Conservation (phyloP, 139 green algal genomes). For the Desmodesmus armatus region DNA sequence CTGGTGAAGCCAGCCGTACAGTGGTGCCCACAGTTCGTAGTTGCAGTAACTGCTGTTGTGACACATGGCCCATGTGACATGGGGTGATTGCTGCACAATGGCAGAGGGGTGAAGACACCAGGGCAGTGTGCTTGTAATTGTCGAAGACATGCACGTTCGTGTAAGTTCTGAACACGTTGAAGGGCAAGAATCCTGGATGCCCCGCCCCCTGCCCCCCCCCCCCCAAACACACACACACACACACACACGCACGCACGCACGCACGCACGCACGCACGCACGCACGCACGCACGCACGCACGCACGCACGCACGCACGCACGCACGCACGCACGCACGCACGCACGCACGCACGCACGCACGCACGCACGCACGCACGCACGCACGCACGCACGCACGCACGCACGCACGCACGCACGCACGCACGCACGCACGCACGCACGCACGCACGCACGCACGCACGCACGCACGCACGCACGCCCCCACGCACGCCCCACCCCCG, state of each 20-base stretch:
- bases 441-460: not conserved
- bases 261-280: not conserved
- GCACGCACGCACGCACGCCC: constrained; percentile 1
- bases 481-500: not conserved
- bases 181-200: too few relatives aligned
- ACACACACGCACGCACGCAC: not conserved
- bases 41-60: too few relatives aligned
- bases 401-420: not conserved
- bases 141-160: too few relatives aligned
- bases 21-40: too few relatives aligned
- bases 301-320: not conserved
- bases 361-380: not conserved
- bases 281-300: not conserved
- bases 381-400: not conserved
- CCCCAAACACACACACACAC: not conserved
- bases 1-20: too few relatives aligned
- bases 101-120: too few relatives aligned
- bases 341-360: not conserved
- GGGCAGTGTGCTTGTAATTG: too few relatives aligned
- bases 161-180: too few relatives aligned
- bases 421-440: not conserved
- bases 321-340: not conserved
- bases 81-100: too few relatives aligned
- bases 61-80: too few relatives aligned
- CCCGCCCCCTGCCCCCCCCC: not conserved